These are phyloP conservation scores for Ophiostoma montium DNA, from an alignment of 2,329 filamentous ascomycete species.

Conservation along the genomic window DNA sequence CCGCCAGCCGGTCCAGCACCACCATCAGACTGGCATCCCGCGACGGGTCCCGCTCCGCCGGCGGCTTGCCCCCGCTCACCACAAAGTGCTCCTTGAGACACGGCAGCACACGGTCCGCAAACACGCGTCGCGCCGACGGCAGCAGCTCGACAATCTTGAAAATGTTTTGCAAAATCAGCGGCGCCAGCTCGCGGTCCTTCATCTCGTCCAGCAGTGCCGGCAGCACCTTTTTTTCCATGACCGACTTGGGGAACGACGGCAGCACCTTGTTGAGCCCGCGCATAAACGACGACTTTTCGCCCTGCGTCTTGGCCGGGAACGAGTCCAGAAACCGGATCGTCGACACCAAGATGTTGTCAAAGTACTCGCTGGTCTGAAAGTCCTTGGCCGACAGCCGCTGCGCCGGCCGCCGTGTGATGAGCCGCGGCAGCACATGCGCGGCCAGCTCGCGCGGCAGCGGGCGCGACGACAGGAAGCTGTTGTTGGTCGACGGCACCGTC, in stretches of 20 bases:
- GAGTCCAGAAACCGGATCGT: conserved; percentile 90
- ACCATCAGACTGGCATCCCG: conserved; percentile 88
- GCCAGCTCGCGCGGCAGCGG: conserved; percentile 68
- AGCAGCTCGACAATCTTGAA: conserved; percentile 78
- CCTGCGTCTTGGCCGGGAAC: conserved; percentile 79
- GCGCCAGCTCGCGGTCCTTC: conserved; percentile 78
- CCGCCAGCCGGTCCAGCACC: conserved; percentile 66
- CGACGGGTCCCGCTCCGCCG: conserved; percentile 60
- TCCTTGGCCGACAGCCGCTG: conserved; percentile 78
- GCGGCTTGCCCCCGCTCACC: conserved; percentile 36
- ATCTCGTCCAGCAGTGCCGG: conserved; percentile 82
- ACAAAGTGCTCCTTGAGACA: conserved; percentile 73
- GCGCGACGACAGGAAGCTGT: conserved; percentile 72
- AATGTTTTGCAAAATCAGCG: conserved; percentile 76
- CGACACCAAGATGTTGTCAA: conserved; percentile 91
- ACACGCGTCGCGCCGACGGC: conserved; percentile 61
- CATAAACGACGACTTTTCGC: conserved; percentile 85
- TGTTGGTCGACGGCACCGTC: conserved; percentile 61
- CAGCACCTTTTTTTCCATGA: conserved; percentile 88
- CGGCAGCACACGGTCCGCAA: conserved; percentile 78
- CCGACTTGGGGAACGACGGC: conserved; percentile 81
- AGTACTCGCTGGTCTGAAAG: conserved; percentile 91
- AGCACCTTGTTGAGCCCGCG: conserved; percentile 75
- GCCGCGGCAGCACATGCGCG: conserved; percentile 60
- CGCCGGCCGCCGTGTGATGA: conserved; percentile 78